Conservation (phyloP, 495 filamentous ascomycete genomes). For the Penicillium ochrochloron region DNA sequence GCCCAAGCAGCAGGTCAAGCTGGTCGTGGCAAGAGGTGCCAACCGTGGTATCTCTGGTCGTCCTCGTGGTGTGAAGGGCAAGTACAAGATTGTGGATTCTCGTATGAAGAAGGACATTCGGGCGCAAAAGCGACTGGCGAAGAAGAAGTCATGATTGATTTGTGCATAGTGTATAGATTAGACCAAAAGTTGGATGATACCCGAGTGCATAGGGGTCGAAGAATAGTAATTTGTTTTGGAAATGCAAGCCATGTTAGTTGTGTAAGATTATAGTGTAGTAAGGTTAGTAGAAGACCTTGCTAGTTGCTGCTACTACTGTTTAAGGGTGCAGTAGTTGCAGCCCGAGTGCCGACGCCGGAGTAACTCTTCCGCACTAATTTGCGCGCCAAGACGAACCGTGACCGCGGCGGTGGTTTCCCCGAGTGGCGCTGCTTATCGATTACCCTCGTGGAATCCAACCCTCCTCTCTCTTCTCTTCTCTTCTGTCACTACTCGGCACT, state of each 20-base stretch:
- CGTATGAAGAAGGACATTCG: constrained; percentile 98
- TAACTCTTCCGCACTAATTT: neutral
- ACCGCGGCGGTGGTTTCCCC: constrained; percentile 26
- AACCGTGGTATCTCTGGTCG: constrained; percentile 83
- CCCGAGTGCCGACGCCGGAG: neutral
- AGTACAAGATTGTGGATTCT: constrained; percentile 98
- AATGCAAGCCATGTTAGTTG: neutral
- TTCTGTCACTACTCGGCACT: constrained; percentile 6
- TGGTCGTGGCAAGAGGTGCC: constrained; percentile 84
- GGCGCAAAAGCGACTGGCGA: constrained; percentile 81
- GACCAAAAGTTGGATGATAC: constrained; percentile 18
- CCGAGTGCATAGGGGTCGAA: neutral
- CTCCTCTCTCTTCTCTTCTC: constrained; percentile 7
- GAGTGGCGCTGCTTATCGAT: constrained; percentile 41
- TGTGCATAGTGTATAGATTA: constrained; percentile 28
- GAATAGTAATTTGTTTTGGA: neutral
- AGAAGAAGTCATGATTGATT: constrained; percentile 56
- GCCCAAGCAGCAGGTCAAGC: constrained; percentile 78
- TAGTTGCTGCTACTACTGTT: neutral
- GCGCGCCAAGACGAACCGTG: neutral
- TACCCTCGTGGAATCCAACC: constrained; percentile 9
- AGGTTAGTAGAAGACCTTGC: neutral
- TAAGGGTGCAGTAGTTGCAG: neutral
- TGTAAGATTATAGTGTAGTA: neutral
- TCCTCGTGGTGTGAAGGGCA: constrained; percentile 88